Evolutionary conservation across 2,329 filamentous ascomycete genomes (phyloP).

Genomic region (Fusarium xyrophilum): DNA sequence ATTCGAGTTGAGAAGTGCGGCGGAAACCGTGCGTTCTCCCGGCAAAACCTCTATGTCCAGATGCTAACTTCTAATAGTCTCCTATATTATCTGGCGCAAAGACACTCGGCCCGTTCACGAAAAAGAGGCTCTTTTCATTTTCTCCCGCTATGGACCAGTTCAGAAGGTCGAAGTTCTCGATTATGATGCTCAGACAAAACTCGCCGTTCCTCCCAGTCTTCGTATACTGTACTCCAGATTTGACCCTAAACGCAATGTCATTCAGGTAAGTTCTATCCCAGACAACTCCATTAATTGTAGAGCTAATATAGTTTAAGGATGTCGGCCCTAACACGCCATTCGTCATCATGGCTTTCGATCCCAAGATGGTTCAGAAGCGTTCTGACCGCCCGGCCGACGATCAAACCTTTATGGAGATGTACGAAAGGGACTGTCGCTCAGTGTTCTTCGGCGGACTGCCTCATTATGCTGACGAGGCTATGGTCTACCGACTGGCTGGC

Average conservation of each 20-base stretch:
- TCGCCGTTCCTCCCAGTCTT: conserved; percentile 50
- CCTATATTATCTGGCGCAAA: conserved; percentile 55
- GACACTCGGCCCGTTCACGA: conserved; percentile 47
- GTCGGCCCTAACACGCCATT: background rate
- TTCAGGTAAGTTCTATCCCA: conserved; percentile 50
- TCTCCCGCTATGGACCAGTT: conserved; percentile 55
- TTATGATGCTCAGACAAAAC: conserved; percentile 42
- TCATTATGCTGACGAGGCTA: conserved; percentile 44
- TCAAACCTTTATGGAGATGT: conserved; percentile 39
- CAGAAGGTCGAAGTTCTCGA: conserved; percentile 49
- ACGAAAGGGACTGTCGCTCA: conserved; percentile 55
- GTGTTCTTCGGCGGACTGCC: conserved; percentile 58
- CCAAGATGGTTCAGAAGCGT: conserved; percentile 11
- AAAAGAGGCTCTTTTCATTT: conserved; percentile 53
- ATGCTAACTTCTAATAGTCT: conserved; percentile 49
- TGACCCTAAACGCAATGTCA: conserved; percentile 58
- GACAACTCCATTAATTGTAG: background rate
- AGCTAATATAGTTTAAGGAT: background rate
- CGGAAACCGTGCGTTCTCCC: conserved; percentile 59
- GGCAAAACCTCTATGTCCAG: background rate
- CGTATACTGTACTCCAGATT: conserved; percentile 60
- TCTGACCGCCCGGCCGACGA: conserved; percentile 10
- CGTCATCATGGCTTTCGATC: conserved; percentile 15
- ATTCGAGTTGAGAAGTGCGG: conserved; percentile 67
- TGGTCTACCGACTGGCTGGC: conserved; percentile 49